These are phyloP conservation scores for Linanthus parryae DNA, from an alignment of 148 eudicot genomes.

Conservation along the genomic window DNA sequence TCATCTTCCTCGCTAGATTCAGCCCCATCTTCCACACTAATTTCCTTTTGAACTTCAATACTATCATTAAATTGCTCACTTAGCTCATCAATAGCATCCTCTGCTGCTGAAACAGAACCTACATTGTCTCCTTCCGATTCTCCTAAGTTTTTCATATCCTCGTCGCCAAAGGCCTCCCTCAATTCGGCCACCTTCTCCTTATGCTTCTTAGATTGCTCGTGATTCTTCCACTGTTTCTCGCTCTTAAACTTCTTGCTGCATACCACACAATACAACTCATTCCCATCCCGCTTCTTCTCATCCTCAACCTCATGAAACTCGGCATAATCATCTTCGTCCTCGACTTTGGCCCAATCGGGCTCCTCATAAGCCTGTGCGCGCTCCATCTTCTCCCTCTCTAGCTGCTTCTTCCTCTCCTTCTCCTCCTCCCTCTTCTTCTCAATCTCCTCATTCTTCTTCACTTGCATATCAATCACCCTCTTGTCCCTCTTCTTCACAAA, in stretches of 20 bases:
- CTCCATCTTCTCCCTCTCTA: slow-evolving; percentile 70
- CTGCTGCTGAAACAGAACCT: slow-evolving; percentile 18
- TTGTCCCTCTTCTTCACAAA: slow-evolving; percentile 98
- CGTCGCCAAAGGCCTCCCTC: slow-evolving; percentile 58
- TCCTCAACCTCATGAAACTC: slow-evolving; percentile 28
- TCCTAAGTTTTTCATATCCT: slow-evolving; percentile 37
- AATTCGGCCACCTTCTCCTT: slow-evolving; percentile 88
- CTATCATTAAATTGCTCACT: slow-evolving; percentile 31
- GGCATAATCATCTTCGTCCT: slow-evolving; percentile 49
- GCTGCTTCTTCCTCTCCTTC: slow-evolving; percentile 50
- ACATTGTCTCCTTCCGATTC: slow-evolving; percentile 18
- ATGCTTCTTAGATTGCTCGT: slow-evolving; percentile 93
- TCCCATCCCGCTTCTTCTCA: slow-evolving; percentile 29
- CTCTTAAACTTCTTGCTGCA: slow-evolving; percentile 97
- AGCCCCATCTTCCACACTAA: slow-evolving; percentile 25
- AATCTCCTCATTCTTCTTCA: slow-evolving; percentile 77
- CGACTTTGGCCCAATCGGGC: slow-evolving; percentile 78
- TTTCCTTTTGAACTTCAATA: slow-evolving; percentile 25
- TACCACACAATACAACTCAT: slow-evolving; percentile 80
- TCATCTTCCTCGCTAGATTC: slow-evolving; percentile 38
- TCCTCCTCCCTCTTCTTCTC: slow-evolving; percentile 81
- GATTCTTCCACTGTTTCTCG: slow-evolving; percentile 97
- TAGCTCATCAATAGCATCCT: slow-evolving; percentile 34
- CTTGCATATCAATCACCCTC: slow-evolving; percentile 93
- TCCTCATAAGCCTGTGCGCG: slow-evolving; percentile 55